Evolutionary conservation across 2,329 filamentous ascomycete species (phyloP).

Genomic region (Calonectria pteridis): DNA sequence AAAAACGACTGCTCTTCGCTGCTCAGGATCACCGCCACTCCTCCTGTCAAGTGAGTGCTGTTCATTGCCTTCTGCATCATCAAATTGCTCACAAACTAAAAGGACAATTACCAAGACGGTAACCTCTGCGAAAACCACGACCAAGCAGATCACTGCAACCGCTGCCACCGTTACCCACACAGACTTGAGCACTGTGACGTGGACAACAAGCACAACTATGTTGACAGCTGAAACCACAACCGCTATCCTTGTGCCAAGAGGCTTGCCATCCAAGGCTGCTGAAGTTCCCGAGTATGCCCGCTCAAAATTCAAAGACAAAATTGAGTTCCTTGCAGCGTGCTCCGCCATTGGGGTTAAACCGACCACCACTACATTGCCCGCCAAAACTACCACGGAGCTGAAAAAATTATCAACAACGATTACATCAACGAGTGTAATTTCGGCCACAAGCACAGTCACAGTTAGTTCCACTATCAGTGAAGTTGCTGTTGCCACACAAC

Average conservation of each 20-base stretch:
- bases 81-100: not conserved
- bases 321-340: not conserved
- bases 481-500: not conserved
- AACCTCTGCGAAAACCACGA: not conserved
- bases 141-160: not conserved
- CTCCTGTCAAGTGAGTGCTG: not conserved
- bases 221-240: not conserved
- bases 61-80: not conserved
- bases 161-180: not conserved
- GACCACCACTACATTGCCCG: not conserved
- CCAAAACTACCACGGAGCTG: not conserved
- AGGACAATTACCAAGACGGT: not conserved
- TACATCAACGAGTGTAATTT: not conserved
- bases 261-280: not conserved
- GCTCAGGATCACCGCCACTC: not conserved
- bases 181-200: not conserved
- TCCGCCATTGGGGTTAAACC: not conserved
- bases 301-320: not conserved
- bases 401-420: not conserved
- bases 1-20: not conserved
- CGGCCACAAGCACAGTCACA: not conserved
- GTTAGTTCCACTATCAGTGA: not conserved
- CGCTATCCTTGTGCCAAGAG: not conserved
- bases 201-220: not conserved
- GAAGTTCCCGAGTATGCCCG: not conserved